Evolutionary conservation across 1,139 yeast species (phyloP).

Genomic region (Hyphopichia wangnamkhiaoensis): DNA sequence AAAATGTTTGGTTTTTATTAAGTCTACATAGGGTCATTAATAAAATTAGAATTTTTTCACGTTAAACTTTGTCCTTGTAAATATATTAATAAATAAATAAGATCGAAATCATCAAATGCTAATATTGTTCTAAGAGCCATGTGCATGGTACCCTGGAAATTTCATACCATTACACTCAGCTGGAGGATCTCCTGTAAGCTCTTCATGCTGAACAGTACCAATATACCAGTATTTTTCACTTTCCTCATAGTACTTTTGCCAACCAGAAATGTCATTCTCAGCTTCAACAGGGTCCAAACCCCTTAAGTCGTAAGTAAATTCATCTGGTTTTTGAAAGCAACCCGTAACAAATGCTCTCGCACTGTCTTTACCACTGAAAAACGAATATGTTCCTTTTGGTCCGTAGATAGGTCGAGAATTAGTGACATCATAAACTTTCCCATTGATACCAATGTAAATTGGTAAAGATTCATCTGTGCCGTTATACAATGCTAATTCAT

Average conservation of each 20-base stretch:
- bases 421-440: constrained; percentile 70
- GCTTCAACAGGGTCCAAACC: constrained; percentile 50
- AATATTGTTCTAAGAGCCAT: constrained; percentile 2
- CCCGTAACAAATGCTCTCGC: constrained; percentile 80
- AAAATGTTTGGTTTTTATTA: too few species aligned
- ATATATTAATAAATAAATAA: too few species aligned
- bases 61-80: background rate
- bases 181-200: constrained; percentile 36
- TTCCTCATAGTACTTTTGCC: constrained; percentile 56
- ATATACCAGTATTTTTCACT: constrained; percentile 62
- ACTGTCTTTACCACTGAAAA: constrained; percentile 68
- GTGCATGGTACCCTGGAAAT: constrained; percentile 27
- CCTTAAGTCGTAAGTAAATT: constrained; percentile 67
- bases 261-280: constrained; percentile 29
- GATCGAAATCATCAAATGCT: too few species aligned
- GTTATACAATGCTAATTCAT: constrained; percentile 51
- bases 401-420: constrained; percentile 59
- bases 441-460: constrained; percentile 64
- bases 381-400: constrained; percentile 60
- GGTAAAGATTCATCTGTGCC: constrained; percentile 56
- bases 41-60: too few species aligned
- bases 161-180: constrained; percentile 37
- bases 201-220: constrained; percentile 52
- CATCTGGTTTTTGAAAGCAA: constrained; percentile 59
- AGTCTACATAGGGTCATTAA: too few species aligned